Evolutionary conservation across 2,329 filamentous ascomycete genomes (phyloP).

Genomic region (Fusarium mundagurra): DNA sequence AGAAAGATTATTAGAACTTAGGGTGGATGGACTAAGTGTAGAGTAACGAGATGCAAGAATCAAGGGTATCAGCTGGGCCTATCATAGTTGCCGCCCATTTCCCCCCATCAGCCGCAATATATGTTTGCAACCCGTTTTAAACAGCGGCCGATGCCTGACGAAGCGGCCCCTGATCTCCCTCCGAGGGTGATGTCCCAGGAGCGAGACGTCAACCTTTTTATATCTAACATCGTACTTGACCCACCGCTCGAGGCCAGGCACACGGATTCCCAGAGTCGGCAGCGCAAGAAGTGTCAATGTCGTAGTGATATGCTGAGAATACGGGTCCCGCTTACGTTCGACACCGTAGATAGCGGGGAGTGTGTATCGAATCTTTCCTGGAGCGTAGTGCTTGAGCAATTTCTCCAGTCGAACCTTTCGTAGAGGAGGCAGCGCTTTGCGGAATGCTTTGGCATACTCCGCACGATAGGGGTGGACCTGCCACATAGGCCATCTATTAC

Average conservation of each 20-base stretch:
- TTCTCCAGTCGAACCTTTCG: conserved; percentile 50
- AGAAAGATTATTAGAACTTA: not conserved
- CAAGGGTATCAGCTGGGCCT: not conserved
- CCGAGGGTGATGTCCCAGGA: conserved; percentile 47
- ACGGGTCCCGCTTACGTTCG: conserved; percentile 45
- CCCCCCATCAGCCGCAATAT: conserved; percentile 30
- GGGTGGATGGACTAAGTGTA: not conserved
- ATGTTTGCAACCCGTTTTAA: conserved; percentile 19
- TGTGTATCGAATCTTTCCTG: conserved; percentile 65
- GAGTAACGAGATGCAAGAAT: not conserved
- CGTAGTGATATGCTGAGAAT: conserved; percentile 36
- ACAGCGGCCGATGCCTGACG: conserved; percentile 12
- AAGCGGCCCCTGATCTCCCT: conserved; percentile 12
- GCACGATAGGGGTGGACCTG: conserved; percentile 57
- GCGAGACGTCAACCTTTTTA: conserved; percentile 56
- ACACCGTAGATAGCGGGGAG: conserved; percentile 64
- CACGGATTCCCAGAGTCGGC: conserved; percentile 60
- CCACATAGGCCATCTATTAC: conserved; percentile 54
- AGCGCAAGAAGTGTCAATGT: conserved; percentile 60
- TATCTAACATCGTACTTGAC: conserved; percentile 62
- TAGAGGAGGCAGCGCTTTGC: conserved; percentile 52
- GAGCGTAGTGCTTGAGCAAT: conserved; percentile 60
- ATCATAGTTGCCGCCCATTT: conserved; percentile 17
- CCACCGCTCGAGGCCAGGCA: conserved; percentile 60
- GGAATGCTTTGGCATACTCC: conserved; percentile 59